Evolutionary conservation across 2,329 filamentous ascomycete genomes (phyloP), one percentile per base, ranked within the genome.

Genomic region (Neonectria hederae): DNA sequence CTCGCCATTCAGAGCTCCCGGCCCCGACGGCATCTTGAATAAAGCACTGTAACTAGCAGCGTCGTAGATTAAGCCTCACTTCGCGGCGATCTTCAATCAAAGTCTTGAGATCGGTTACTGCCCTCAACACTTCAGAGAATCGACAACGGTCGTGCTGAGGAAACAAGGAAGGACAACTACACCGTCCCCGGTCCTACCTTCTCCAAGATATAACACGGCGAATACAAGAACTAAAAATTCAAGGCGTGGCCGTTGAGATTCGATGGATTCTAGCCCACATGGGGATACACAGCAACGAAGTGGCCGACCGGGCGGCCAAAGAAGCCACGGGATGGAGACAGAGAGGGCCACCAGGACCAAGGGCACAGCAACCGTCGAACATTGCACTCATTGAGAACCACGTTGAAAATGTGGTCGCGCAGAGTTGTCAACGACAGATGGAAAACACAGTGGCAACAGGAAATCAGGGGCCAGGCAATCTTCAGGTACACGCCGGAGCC

Each of bases 221-320:
- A 24, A 35, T 54, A 46, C 21, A 61, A 3, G 30, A 61, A 46
- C 58, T 55, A 22, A 28, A n/a, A 46, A 13, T 4, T 17, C 17
- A 38, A 48, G 43, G 51, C 10, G 19, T 48, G 17, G 13, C 38
- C 8, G 30, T 55, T 9, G 28, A 55, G 22, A 52, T 60, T 26
- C 6, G 22, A 28, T 62, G 19, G 59, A 54, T 62, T 40, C 30
- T 32, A 9, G 30, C 38, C 40, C 48, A 63, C n/a, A 42, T 24
- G n/a, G 42, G 49, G 28, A 46, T 63, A 28, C 46, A 40, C n/a
- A 22, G 61, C 9, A 62, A 62, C 35, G 45, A 62, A 49, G 38
- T 19, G n/a, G 53, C 53, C 14, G 53, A 62, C 17, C n/a, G 21
- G 2, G 42, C 42, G 11, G 42, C 28, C 3, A 57, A 57, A 35